A percentile compares a stretch with the other conserved stretches of the same genome.
These are phyloP conservation scores for Verticillium albo-atrum DNA, from an alignment of 2,329 filamentous ascomycete genomes.

Conservation along the genomic window DNA sequence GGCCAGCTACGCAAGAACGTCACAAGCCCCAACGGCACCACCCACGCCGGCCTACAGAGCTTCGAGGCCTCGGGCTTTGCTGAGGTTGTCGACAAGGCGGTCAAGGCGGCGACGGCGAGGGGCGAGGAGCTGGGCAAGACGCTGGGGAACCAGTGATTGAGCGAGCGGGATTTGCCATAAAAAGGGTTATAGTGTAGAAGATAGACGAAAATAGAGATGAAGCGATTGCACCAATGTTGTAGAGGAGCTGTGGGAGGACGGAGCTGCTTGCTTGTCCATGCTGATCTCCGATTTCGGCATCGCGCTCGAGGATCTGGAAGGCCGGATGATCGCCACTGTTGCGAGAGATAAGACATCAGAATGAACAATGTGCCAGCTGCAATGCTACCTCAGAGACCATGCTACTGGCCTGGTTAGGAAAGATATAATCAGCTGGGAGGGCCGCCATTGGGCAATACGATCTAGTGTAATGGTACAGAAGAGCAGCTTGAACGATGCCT, in stretches of 20 bases:
- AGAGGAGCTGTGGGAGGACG: neutral
- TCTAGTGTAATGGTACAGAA: no score
- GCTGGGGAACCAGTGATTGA: constrained; percentile 7
- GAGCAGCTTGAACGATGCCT: no score
- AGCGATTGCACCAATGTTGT: neutral
- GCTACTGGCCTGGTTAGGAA: no score
- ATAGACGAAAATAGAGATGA: neutral
- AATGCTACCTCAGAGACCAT: no score
- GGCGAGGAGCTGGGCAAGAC: constrained; percentile 38
- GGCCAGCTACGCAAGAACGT: constrained; percentile 45
- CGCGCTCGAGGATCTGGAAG: no score
- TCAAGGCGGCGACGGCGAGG: constrained; percentile 38
- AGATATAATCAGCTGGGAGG: no score
- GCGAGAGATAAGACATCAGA: no score
- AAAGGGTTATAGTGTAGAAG: neutral
- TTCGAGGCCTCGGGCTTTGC: constrained; percentile 40
- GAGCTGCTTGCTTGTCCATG: no score
- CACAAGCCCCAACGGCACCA: constrained; percentile 49
- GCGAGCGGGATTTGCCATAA: neutral
- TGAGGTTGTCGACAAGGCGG: constrained; percentile 38
- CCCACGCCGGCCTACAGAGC: constrained; percentile 42
- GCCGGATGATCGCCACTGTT: no score
- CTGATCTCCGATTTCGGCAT: no score
- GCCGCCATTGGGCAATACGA: no score
- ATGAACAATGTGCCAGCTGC: no score